Base-by-base conservation (phyloP, 2,329 filamentous ascomycete genomes). In the Fusarium sp. region DNA sequence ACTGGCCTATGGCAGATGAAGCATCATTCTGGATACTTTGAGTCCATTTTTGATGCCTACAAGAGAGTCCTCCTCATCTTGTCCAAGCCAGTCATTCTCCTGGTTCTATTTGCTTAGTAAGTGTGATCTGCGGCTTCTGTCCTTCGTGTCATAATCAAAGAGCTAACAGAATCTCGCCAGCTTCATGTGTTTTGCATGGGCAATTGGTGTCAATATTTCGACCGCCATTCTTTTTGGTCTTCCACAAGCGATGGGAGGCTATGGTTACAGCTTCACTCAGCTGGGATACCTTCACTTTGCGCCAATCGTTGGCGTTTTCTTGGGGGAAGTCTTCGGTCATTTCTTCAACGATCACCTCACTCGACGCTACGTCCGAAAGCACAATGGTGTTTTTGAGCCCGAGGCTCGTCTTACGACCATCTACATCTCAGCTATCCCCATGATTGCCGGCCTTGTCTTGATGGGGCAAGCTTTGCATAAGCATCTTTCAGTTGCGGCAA, bases 251-350 rank as follows among this genome's bases (percentile, higher is more conserved):
- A 81, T 82, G 2, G 84, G 85, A 1, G 78, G 87, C 8, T 89
- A 90, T 75, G 82, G 83, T 17, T 88, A 89, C 75, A 85, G 83
- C 1, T 82, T 84, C 0, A 83, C 83, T 51, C 82, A 86, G 58
- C 86, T 89, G 54, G 88, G 86, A 74, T 85, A 79, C 79, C 89
- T 90, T 76, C 90, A 91, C 80, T 90, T 91, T 77, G 87, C 88
- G 0, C 87, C 87, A 6, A 83, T 90, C 32, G 84, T 90, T 3
- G 89, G 85, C 8, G 85, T 86, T 7, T 77, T 89, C 20, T 79
- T 90, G 1, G 89, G 88, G 32, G 87, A 90, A 80, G 63, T 86
- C 0, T 78, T 82, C 8, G 89, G 89, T 11, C 89, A 90, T 79
- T 90, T 84, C 84, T 80, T 90, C 11, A 87, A 90, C 78, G 88